These are phyloP conservation scores for Trichoderma sp. DNA, from an alignment of 2,329 filamentous ascomycete species.

Conservation along the genomic window DNA sequence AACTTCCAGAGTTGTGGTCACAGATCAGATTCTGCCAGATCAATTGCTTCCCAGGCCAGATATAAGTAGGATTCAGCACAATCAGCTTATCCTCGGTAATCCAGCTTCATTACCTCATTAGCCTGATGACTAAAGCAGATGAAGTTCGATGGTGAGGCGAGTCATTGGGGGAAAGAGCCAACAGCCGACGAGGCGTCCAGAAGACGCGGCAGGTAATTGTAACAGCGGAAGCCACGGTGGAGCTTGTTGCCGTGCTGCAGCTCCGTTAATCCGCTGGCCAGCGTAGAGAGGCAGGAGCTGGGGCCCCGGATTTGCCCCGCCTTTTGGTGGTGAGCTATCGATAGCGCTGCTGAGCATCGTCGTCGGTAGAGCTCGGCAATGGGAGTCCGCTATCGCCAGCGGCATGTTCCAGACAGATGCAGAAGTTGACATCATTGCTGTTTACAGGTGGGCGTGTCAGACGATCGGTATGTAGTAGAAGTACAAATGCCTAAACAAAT, in stretches of 20 bases:
- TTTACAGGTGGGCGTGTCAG: neutral
- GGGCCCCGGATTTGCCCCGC: slow-evolving; percentile 13
- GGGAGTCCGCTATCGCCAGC: neutral
- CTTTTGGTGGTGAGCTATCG: neutral
- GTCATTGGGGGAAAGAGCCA: neutral
- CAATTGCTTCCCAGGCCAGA: neutral
- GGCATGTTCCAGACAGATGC: neutral
- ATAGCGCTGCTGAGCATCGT: neutral
- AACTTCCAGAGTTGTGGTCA: neutral
- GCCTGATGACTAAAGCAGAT: slow-evolving; percentile 8
- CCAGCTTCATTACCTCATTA: neutral
- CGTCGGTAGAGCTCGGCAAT: neutral
- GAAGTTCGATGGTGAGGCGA: neutral
- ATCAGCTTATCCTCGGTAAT: slow-evolving; percentile 18
- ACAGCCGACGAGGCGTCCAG: neutral
- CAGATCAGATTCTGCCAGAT: neutral
- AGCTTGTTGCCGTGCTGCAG: neutral
- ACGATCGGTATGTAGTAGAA: neutral
- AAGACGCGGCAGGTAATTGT: neutral
- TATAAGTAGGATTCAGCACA: neutral
- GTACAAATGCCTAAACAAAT: neutral
- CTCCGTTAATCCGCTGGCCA: neutral
- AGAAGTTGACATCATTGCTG: neutral
- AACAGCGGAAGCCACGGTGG: slow-evolving; percentile 10
- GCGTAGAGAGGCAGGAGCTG: neutral